Evolutionary conservation across 2,329 filamentous ascomycete species (phyloP), one percentile per base, ranked within the genome.

Genomic region (Neonectria magnoliae): DNA sequence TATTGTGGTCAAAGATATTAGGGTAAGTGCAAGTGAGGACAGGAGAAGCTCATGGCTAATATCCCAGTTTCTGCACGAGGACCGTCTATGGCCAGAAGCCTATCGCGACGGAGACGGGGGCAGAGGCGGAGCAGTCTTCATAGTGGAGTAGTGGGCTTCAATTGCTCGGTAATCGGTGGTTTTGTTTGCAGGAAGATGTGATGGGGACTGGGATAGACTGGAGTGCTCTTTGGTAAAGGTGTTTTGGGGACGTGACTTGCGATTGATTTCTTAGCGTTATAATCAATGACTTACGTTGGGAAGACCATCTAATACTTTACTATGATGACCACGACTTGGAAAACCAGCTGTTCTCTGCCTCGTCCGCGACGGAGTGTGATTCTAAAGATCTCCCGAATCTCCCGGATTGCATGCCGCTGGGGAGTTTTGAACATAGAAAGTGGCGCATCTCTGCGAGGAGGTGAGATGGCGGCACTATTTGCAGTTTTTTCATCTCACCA

Each of bases 31-130:
- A 11, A 29, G 5, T 5, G 7, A 3, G 16, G 4, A 20, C 22
- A 18, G 14, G 18, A 31, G 45, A n/a, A 27, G 8, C n/a, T 44
- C 4, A 14, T 27, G 9, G 20, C 25, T 33, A 9, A 18, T 4
- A 25, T 25, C 5, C 14, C 8, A 52, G 44, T 11, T 64, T 64
- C 10, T 64, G 61, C 57, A 60, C 56, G 1, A 60, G 57, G 31
- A 60, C 62, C 3, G 62, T 61, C 9, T 50, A 64, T 18, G 62
- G 62, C 4, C 60, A 51, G 36, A 64, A 64, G 20, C 61, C 61
- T 33, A 36, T 22, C 8, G 4, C 14, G 7, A 16, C 16, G 9
- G 33, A 61, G 6, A 13, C 6, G 14, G 36, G 2, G 6, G 36
- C 7, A 3, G 36, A 8, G 14, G 14, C 16, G 1, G 36, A n/a